Evolutionary conservation across 768 basidiomycete genomes (phyloP).

Genomic region (Mycena pura): DNA sequence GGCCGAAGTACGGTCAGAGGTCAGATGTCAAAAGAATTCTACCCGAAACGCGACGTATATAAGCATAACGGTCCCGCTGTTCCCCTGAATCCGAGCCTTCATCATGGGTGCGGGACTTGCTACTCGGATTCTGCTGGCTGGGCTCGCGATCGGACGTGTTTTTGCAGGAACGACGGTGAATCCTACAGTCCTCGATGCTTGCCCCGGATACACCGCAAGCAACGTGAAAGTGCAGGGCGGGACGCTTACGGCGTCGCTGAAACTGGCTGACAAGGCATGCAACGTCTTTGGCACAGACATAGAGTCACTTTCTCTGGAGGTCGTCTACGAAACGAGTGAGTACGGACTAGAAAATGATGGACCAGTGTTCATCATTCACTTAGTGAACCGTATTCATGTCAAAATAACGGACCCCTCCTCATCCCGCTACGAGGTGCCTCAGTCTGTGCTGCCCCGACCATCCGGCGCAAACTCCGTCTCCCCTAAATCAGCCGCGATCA

Average conservation of each 20-base stretch:
- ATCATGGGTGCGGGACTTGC: neutral
- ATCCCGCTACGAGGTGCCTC: constrained; percentile 69
- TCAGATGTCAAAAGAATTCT: too few relatives aligned
- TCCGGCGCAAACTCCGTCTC: constrained; percentile 34
- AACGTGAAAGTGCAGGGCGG: constrained; percentile 48
- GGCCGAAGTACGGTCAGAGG: too few relatives aligned
- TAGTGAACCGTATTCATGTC: constrained; percentile 66
- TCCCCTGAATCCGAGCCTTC: neutral
- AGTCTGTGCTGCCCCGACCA: constrained; percentile 65
- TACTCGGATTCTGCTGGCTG: constrained; percentile 5
- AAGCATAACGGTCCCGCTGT: too few relatives aligned
- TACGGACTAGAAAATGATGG: neutral
- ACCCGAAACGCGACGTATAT: too few relatives aligned
- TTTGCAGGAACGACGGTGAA: constrained; percentile 26
- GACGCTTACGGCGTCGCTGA: constrained; percentile 56
- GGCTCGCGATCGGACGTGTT: constrained; percentile 10
- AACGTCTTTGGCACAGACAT: constrained; percentile 67
- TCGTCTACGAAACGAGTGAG: constrained; percentile 66
- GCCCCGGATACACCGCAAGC: constrained; percentile 63
- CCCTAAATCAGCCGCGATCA: constrained; percentile 48
- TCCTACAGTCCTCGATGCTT: constrained; percentile 55
- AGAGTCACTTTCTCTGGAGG: constrained; percentile 51
- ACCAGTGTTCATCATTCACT: neutral
- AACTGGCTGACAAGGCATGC: constrained; percentile 59
- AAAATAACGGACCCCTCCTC: constrained; percentile 62